phyloP scores from a whole-genome alignment of 345 rosid genomes.

The Barbarea vulgaris region DNA sequence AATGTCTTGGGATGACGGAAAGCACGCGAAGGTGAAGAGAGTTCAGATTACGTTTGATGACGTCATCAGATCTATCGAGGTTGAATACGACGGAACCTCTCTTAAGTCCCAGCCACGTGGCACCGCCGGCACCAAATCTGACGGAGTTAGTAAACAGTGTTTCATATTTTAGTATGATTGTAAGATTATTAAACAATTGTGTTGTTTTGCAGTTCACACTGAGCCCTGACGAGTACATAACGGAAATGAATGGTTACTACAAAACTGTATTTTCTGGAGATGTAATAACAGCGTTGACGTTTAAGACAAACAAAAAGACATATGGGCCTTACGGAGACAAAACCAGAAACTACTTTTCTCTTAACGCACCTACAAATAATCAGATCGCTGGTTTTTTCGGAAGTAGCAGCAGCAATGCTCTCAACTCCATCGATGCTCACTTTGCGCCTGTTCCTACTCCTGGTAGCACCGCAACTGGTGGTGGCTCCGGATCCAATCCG shows the following conservation, averaged over 20 bases:
- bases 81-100: slow-evolving; percentile 18
- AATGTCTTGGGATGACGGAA: slow-evolving; percentile 43
- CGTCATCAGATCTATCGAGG: slow-evolving; percentile 31
- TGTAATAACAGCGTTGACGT: slow-evolving; percentile 8
- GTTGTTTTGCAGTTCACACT: slow-evolving; percentile 15
- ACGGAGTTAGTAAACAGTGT: slow-evolving; percentile 25
- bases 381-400: slow-evolving; percentile 35
- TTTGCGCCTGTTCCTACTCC: slow-evolving; percentile 17
- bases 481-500: neutral
- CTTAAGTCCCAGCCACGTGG: slow-evolving; percentile 24
- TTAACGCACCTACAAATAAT: neutral
- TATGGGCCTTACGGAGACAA: slow-evolving; percentile 31
- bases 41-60: slow-evolving; percentile 23
- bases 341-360: slow-evolving; percentile 13
- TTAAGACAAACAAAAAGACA: slow-evolving; percentile 33
- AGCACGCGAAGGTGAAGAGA: slow-evolving; percentile 29
- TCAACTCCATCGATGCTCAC: slow-evolving; percentile 34
- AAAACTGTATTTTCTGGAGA: slow-evolving; percentile 1
- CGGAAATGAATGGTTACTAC: slow-evolving; percentile 18
- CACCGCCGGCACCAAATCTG: slow-evolving; percentile 15
- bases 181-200: neutral
- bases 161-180: neutral
- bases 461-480: neutral
- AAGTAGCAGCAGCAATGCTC: slow-evolving; percentile 17
- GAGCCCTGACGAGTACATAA: slow-evolving; percentile 27